Base-by-base conservation (phyloP, 345 rosid genomes). In the Aethionema arabicum region DNA sequence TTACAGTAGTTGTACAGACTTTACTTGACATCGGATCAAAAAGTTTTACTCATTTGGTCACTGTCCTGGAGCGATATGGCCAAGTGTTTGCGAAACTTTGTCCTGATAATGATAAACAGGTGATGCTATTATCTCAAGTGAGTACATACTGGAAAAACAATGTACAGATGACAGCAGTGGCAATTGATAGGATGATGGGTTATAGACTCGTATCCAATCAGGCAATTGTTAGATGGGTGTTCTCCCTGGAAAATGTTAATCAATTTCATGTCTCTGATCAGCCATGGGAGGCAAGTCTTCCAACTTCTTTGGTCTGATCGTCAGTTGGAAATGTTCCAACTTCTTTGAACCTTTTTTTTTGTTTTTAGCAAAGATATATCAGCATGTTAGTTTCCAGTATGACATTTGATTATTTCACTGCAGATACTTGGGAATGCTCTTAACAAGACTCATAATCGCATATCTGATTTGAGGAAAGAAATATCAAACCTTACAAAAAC, bases 121-220 rank as follows among this genome's bases (percentile, higher is more conserved):
- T 76, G 48, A 63, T 82, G 79, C 78, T 93, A 52, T 78, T 93
- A 63, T 78, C 83, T 65, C 97, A 93, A 81, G 82, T 93, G 67
- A 77, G 87, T 70, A 80, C 80, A 9, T 90, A 84, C 56, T 93
- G 96, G 99, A 82, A 82, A 82, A 83, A 81, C 76, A 86, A 82
- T 72, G 70, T 69, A 16, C 99, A 93, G 65, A 93, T 85, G 92
- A 84, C 92, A 8, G 96, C 92, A 8, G 74, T 93, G 60, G 76
- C 95, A 50, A 83, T 93, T 59, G 99, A 93, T 77, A 81, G 99
- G 79, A 90, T 93, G 99, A 93, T 93, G 99, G 95, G 99, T 47
- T 93, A 93, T 77, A 83, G 96, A 61, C 92, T 93, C 29, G 76
- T 93, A 55, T 93, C 99, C 36, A 93, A 90, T 75, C 83, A 85